Evolutionary conservation across 108 stramenopile species (phyloP).

Genomic region (Nitzschia palea): DNA sequence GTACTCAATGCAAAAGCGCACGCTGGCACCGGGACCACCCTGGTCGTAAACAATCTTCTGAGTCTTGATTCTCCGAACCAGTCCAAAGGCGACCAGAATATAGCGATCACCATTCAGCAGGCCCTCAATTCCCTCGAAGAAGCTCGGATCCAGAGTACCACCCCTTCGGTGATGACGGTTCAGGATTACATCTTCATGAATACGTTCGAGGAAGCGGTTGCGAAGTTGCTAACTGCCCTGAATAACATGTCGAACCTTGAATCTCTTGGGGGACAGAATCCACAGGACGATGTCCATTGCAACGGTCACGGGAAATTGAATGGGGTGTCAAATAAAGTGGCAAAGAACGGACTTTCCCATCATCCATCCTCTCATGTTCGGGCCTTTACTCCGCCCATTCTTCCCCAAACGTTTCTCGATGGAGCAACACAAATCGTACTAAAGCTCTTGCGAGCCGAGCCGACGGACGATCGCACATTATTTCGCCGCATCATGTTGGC

Average conservation of each 20-base stretch:
- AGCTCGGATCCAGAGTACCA: neutral
- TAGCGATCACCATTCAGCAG: conserved; percentile 6
- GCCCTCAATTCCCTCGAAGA: conserved; percentile 10
- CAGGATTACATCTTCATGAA: conserved; percentile 11
- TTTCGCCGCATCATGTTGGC: neutral
- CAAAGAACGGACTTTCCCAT: conserved; percentile 16
- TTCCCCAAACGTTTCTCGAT: conserved; percentile 44
- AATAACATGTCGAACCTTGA: too few relatives aligned
- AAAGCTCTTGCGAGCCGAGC: conserved; percentile 6
- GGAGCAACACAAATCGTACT: conserved; percentile 30
- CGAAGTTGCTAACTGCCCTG: conserved; percentile 8
- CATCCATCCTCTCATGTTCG: neutral
- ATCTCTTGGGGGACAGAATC: neutral
- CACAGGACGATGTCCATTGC: conserved; percentile 8
- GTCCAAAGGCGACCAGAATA: neutral
- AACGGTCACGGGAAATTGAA: conserved; percentile 6
- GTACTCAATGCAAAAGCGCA: neutral
- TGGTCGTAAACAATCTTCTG: neutral
- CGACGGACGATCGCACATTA: neutral
- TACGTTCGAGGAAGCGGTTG: conserved; percentile 26
- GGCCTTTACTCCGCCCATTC: conserved; percentile 10
- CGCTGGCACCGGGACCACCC: neutral
- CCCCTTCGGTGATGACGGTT: neutral
- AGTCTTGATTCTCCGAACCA: neutral
- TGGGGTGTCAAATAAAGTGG: neutral